Base-by-base conservation (phyloP, 2,329 filamentous ascomycete genomes). In the Venturiaceae sp. region DNA sequence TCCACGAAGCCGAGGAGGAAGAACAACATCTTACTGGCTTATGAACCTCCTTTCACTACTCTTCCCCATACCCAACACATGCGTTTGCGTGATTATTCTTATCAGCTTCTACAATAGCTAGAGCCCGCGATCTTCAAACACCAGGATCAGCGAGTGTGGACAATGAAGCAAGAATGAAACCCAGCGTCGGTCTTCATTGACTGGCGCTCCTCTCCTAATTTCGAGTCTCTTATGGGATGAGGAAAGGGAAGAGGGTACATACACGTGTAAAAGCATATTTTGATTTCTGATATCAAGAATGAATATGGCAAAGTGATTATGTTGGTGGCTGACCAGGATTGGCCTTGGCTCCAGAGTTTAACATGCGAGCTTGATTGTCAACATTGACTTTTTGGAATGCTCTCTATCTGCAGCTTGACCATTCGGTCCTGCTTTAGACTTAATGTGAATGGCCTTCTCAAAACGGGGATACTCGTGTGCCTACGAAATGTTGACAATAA, bases 131-230 rank as follows among this genome's bases (percentile, higher is more conserved):
- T 75, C 72, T 72, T 68, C 75, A 66, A 70, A 66, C 66, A 71
- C 70, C 70, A 78, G 76, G 76, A 74, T 74, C 76, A 67, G 74
- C 73, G 72, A 76, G 79, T 80, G 79, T 81, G 77, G 79, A 81
- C 76, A 76, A 67, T 72, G 78, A 80, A 81, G 79, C 79, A 75
- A 81, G 72, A 81, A 52, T 7, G 55, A 57, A 32, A 33, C 23
- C 11, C 55, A 30, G 28, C 28, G 34, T 36, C 44, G 9, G 30
- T 34, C 44, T 44, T 36, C n/a, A 11, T 13, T 33, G 57, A 47
- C 19, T 32, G 50, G 34, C n/a, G 32, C 34, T 53, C 52, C 52
- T 53, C 52, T n/a, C 52, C 34, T n/a, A 34, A 23, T 5, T 36
- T 30, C 52, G 7, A 53, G 19, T 32, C 34, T 53, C 32, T 9